These are phyloP conservation scores for Hypocrella siamensis DNA, from an alignment of 2,329 filamentous ascomycete genomes.

Conservation along the genomic window DNA sequence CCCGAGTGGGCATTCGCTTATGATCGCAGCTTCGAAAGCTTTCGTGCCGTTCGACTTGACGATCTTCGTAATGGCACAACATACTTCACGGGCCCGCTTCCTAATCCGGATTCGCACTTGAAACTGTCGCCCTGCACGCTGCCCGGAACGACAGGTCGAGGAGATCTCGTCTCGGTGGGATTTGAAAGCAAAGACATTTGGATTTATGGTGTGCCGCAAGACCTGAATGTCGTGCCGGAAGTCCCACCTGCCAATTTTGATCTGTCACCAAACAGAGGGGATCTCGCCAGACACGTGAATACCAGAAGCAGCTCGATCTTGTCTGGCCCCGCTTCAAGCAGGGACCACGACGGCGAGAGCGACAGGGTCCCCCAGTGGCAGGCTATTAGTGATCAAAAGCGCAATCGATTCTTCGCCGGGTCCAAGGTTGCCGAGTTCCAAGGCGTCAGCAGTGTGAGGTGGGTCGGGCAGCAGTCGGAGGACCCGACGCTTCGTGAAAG, in stretches of 20 bases:
- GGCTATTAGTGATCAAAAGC: conserved; percentile 47
- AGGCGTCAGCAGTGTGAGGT: conserved; percentile 54
- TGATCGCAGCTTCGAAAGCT: conserved; percentile 61
- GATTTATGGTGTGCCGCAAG: conserved; percentile 64
- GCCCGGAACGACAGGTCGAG: conserved; percentile 51
- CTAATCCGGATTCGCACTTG: conserved; percentile 32
- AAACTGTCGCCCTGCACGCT: conserved; percentile 52
- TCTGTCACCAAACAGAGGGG: conserved; percentile 5
- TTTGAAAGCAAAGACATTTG: conserved; percentile 60
- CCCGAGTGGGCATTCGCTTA: conserved; percentile 66
- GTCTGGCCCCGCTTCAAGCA: conserved; percentile 16
- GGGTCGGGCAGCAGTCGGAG: conserved; percentile 45
- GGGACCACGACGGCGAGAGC: conserved; percentile 13
- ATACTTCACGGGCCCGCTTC: conserved; percentile 60
- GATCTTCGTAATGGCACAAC: conserved; percentile 62
- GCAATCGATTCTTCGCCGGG: conserved; percentile 58
- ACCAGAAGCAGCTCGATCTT: conserved; percentile 9
- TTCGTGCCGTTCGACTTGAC: conserved; percentile 60
- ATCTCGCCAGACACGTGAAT: conserved; percentile 15
- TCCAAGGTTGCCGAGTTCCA: conserved; percentile 47
- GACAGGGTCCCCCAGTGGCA: conserved; percentile 49
- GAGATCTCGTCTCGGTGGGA: conserved; percentile 58
- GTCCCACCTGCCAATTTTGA: conserved; percentile 10
- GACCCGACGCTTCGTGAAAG: conserved; percentile 33
- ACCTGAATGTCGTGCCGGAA: conserved; percentile 47